A percentile compares a stretch with the other conserved stretches of the same genome.
Evolutionary conservation across 176 grass and related monocot genomes (phyloP).

Genomic region (Otatea glauca): DNA sequence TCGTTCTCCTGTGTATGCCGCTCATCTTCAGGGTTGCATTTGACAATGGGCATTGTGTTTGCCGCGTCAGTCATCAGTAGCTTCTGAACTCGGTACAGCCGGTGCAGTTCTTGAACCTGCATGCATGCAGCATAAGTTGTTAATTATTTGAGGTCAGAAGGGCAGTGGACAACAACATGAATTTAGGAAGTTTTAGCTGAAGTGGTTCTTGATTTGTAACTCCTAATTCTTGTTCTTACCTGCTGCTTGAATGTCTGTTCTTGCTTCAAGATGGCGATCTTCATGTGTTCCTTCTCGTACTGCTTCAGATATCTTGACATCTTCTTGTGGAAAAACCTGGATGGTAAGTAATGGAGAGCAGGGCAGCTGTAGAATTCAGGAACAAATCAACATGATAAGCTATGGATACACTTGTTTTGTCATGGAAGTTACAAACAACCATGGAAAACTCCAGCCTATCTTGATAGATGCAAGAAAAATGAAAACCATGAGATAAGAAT

Average conservation of each 20-base stretch:
- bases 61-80: constrained; percentile 40
- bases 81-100: constrained; percentile 57
- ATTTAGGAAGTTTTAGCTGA: neutral
- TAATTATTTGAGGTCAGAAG: neutral
- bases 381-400: neutral
- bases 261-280: constrained; percentile 64
- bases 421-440: neutral
- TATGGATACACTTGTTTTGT: neutral
- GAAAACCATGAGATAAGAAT: neutral
- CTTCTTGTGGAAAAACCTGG: neutral
- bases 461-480: neutral
- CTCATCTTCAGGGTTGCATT: constrained; percentile 29
- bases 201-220: neutral
- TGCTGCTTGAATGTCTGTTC: constrained; percentile 60
- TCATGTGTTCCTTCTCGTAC: constrained; percentile 60
- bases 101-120: constrained; percentile 65
- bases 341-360: neutral
- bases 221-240: constrained; percentile 19
- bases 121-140: neutral
- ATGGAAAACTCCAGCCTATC: neutral
- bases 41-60: neutral
- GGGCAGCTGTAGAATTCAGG: constrained; percentile 12
- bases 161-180: neutral
- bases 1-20: constrained; percentile 20
- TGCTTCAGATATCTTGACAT: constrained; percentile 54